Conservation (phyloP, 2,329 filamentous ascomycete species). For the Neonectria neomacrospora region DNA sequence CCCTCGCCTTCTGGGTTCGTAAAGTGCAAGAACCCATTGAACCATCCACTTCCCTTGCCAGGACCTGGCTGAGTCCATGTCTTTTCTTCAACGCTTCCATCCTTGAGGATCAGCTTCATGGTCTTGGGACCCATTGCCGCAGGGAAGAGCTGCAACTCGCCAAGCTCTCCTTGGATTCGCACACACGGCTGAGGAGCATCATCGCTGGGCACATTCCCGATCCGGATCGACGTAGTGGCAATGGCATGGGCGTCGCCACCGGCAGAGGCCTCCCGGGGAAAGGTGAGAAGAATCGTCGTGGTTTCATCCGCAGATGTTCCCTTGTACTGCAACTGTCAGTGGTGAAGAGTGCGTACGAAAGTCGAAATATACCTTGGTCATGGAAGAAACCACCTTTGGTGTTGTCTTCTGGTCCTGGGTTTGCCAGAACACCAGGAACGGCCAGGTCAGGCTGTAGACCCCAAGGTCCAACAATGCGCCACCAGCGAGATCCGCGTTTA, state of each 20-base stretch:
- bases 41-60: conserved; percentile 30
- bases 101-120: conserved; percentile 69
- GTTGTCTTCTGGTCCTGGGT: conserved; percentile 70
- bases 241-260: conserved; percentile 71
- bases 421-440: conserved; percentile 87
- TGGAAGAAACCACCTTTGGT: conserved; percentile 74
- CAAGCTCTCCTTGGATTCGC: conserved; percentile 80
- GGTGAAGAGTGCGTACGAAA: too few relatives aligned
- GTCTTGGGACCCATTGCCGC: conserved; percentile 74
- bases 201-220: conserved; percentile 60
- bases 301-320: conserved; percentile 78
- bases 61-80: conserved; percentile 63
- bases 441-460: conserved; percentile 88
- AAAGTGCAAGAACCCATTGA: conserved; percentile 22
- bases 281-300: conserved; percentile 78
- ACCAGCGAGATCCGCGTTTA: conserved; percentile 83
- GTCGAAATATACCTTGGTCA: conserved; percentile 52
- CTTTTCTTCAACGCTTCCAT: conserved; percentile 57
- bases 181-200: conserved; percentile 72
- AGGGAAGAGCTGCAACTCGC: conserved; percentile 81
- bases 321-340: conserved; percentile 10
- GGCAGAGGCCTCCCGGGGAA: conserved; percentile 64
- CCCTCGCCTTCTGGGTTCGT: conserved; percentile 63
- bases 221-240: conserved; percentile 71
- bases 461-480: conserved; percentile 85